phyloP scores from a whole-genome alignment of 1,284 basidiomycete species.

The Leccinum griseonigrum region DNA sequence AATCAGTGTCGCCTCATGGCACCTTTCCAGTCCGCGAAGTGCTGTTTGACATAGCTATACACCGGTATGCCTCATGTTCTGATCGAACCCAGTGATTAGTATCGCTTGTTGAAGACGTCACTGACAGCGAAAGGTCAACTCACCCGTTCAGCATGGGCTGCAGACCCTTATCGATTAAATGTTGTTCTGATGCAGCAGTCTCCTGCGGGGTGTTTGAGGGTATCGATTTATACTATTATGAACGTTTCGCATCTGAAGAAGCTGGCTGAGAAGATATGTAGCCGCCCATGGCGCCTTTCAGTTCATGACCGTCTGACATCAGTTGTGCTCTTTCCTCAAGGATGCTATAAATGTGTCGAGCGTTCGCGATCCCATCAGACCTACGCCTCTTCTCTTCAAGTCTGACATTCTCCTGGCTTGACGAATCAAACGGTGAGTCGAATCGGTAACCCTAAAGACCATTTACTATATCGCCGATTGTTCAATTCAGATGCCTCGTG shows the following conservation, averaged over 20 bases:
- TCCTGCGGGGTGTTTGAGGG: not conserved
- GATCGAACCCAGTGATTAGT: not conserved
- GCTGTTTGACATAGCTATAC: conserved; percentile 4
- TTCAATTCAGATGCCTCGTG: conserved; percentile 14
- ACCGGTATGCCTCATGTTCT: conserved; percentile 17
- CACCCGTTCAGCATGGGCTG: conserved; percentile 17
- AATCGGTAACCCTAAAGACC: not conserved
- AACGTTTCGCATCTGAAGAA: not conserved
- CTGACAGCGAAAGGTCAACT: conserved; percentile 1
- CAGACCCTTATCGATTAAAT: conserved; percentile 14
- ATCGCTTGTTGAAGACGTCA: conserved; percentile 12
- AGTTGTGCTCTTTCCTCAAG: not conserved
- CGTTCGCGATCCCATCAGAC: not conserved
- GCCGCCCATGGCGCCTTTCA: conserved; percentile 14
- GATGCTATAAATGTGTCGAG: conserved; percentile 22
- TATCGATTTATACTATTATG: conserved; percentile 6
- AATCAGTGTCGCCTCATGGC: conserved; percentile 4
- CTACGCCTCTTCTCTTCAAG: not conserved
- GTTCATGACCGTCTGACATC: not conserved
- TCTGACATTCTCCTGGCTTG: conserved; percentile 2
- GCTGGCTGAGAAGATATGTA: conserved; percentile 5
- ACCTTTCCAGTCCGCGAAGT: conserved; percentile 1
- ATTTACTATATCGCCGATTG: conserved; percentile 1
- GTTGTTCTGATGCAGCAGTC: conserved; percentile 5
- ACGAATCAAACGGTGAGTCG: conserved; percentile 13